Evolutionary conservation across 371 early-diverging fungal genomes (phyloP).

Genomic region (Mycotypha africana): DNA sequence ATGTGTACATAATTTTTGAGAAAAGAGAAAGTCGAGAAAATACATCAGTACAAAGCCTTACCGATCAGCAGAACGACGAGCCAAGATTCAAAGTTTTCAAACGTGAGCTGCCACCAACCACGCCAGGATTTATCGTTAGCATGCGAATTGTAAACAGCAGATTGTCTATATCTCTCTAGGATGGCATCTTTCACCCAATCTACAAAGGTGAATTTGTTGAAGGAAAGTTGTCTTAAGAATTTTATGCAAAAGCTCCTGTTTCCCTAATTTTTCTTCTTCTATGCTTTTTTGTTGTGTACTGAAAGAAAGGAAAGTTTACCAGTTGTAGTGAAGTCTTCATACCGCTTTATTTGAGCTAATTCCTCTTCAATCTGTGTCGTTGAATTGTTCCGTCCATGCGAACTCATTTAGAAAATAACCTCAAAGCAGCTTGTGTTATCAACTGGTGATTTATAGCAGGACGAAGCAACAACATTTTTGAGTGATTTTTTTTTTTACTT

Average conservation of each 20-base stretch:
- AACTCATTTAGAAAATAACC: conserved; percentile 16
- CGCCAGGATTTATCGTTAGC: conserved; percentile 50
- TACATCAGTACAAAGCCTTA: conserved; percentile 8
- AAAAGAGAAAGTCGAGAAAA: not conserved
- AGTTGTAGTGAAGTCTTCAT: conserved; percentile 84
- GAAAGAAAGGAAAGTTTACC: conserved; percentile 26
- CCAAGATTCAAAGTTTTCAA: conserved; percentile 87
- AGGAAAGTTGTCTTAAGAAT: no score
- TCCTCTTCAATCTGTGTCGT: conserved; percentile 47
- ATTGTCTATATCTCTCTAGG: conserved; percentile 72
- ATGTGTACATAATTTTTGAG: not conserved
- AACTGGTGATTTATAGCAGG: no score
- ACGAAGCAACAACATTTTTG: no score
- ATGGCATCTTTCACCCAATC: conserved; percentile 91
- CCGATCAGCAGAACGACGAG: conserved; percentile 77
- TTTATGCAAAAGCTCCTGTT: not conserved
- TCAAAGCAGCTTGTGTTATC: no score
- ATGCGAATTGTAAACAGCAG: conserved; percentile 44
- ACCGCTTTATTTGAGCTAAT: conserved; percentile 58
- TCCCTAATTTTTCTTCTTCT: no score
- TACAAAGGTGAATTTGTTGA: conserved; percentile 14
- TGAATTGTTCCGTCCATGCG: conserved; percentile 21
- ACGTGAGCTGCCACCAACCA: conserved; percentile 52
- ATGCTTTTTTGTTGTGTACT: no score
- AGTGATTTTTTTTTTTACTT: no score